Evolutionary conservation across 1,139 yeast species (phyloP).

Genomic region (Saccharomyces hybrid): DNA sequence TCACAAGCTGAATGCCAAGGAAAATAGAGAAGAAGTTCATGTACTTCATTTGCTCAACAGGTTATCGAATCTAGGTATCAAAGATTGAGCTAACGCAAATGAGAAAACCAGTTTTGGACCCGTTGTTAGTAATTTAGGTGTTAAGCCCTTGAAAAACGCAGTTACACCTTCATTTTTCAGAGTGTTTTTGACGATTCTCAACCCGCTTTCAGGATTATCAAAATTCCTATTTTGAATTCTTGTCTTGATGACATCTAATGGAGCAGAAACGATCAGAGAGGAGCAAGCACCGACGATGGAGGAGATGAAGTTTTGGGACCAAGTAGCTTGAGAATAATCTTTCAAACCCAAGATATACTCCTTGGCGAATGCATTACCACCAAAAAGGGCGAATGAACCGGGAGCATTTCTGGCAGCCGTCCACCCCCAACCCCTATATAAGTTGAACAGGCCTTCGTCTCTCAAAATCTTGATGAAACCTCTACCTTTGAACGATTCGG

Average conservation of each 20-base stretch:
- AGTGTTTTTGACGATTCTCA: slow-evolving; percentile 89
- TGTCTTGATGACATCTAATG: slow-evolving; percentile 95
- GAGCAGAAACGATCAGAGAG: slow-evolving; percentile 93
- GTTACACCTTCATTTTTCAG: slow-evolving; percentile 79
- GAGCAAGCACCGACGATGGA: slow-evolving; percentile 99
- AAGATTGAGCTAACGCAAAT: slow-evolving; percentile 91
- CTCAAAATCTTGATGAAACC: slow-evolving; percentile 77
- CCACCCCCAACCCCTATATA: slow-evolving; percentile 99
- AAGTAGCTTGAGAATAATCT: slow-evolving; percentile 87
- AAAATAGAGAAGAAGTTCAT: not conserved
- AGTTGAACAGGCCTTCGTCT: slow-evolving; percentile 81
- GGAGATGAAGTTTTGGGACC: slow-evolving; percentile 91
- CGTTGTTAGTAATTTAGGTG: slow-evolving; percentile 92
- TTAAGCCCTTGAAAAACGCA: slow-evolving; percentile 94
- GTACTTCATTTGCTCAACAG: slow-evolving; percentile 33
- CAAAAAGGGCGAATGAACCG: slow-evolving; percentile 94
- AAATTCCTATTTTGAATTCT: slow-evolving; percentile 96
- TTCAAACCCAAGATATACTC: slow-evolving; percentile 82
- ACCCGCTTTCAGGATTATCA: slow-evolving; percentile 91
- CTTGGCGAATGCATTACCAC: slow-evolving; percentile 98
- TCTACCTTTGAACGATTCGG: slow-evolving; percentile 96
- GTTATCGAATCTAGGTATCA: slow-evolving; percentile 92
- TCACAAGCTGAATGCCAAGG: not conserved
- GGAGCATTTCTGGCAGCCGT: slow-evolving; percentile 99
- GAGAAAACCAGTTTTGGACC: slow-evolving; percentile 98